Conservation (phyloP, 352 stramenopile genomes). For the Phytophthora brassicae region DNA sequence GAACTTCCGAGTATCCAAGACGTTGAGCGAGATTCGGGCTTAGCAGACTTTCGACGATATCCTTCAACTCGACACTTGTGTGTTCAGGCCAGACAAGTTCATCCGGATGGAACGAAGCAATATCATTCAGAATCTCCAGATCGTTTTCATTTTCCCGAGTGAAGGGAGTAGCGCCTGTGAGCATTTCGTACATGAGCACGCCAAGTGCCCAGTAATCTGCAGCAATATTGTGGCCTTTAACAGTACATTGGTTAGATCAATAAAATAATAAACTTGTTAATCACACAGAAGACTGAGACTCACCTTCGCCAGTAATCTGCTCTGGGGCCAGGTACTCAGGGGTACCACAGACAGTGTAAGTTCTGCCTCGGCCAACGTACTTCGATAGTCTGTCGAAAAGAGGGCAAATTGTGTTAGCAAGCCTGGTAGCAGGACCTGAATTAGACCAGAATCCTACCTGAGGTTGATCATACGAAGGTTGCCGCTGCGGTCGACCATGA, state of each 20-base stretch:
- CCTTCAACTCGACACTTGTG: slow-evolving; percentile 68
- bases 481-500: slow-evolving; percentile 79
- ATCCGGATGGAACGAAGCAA: slow-evolving; percentile 75
- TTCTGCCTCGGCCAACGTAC: slow-evolving; percentile 81
- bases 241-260: background rate
- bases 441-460: slow-evolving; percentile 37
- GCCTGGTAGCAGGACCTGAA: background rate
- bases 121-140: slow-evolving; percentile 87
- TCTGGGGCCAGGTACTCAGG: slow-evolving; percentile 85
- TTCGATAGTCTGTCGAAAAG: slow-evolving; percentile 62
- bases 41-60: slow-evolving; percentile 70
- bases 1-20: slow-evolving; percentile 56
- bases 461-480: slow-evolving; percentile 86
- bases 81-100: slow-evolving; percentile 71
- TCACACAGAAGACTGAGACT: slow-evolving; percentile 30
- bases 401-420: background rate
- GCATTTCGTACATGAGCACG: slow-evolving; percentile 94
- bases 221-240: slow-evolving; percentile 75
- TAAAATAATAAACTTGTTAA: background rate
- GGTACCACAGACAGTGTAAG: slow-evolving; percentile 86
- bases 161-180: slow-evolving; percentile 90
- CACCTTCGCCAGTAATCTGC: slow-evolving; percentile 87
- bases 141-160: slow-evolving; percentile 80
- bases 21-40: slow-evolving; percentile 54
- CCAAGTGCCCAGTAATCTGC: slow-evolving; percentile 94